These are phyloP conservation scores for Metschnikowia santaceciliae DNA, from an alignment of 805 yeast genomes.

Conservation along the genomic window DNA sequence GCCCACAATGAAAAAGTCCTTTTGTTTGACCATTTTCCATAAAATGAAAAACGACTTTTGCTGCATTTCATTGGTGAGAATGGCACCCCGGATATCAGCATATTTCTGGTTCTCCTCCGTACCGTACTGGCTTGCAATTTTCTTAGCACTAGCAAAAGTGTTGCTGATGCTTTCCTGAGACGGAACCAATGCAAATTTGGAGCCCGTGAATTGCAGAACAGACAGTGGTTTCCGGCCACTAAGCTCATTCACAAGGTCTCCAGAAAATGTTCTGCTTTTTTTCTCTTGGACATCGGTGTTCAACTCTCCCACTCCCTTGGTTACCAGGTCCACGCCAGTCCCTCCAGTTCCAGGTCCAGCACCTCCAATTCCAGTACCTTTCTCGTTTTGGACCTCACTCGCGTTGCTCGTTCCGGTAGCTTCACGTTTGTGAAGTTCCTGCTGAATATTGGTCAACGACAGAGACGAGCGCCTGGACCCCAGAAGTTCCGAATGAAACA, in stretches of 20 bases:
- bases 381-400: too few relatives aligned
- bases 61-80: slow-evolving; percentile 36
- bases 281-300: too few relatives aligned
- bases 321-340: too few relatives aligned
- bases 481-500: slow-evolving; percentile 31
- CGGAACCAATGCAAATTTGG: slow-evolving; percentile 35
- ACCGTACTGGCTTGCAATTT: slow-evolving; percentile 11
- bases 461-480: slow-evolving; percentile 31
- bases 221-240: slow-evolving; percentile 22
- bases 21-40: slow-evolving; percentile 26
- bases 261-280: not conserved
- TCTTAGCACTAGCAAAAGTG: slow-evolving; percentile 2
- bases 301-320: too few relatives aligned
- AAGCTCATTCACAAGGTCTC: not conserved
- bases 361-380: too few relatives aligned
- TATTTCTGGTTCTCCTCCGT: slow-evolving; percentile 9
- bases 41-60: slow-evolving; percentile 32
- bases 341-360: too few relatives aligned
- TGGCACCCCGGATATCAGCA: slow-evolving; percentile 32
- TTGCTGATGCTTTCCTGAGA: slow-evolving; percentile 6
- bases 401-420: too few relatives aligned
- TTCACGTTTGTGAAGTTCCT: not conserved
- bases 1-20: slow-evolving; percentile 22
- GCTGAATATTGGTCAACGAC: slow-evolving; percentile 27
- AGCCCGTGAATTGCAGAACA: slow-evolving; percentile 19